A percentile compares a stretch with the other conserved stretches of the same genome.
These are phyloP conservation scores for Tuber calosporum DNA, from an alignment of 495 filamentous ascomycete genomes.

Conservation along the genomic window DNA sequence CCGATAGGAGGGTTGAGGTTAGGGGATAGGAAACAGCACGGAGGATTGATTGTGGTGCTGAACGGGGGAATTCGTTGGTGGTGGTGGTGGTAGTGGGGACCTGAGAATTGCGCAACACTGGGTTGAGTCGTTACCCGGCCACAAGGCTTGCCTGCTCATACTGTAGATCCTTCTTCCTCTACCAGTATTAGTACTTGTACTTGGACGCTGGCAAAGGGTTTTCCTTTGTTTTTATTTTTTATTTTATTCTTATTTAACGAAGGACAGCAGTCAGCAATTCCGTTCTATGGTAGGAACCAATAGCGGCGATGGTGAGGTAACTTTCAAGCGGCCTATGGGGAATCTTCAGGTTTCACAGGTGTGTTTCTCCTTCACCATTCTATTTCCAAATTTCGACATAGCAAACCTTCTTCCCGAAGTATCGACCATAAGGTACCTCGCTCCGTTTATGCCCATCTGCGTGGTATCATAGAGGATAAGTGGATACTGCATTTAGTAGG, in stretches of 20 bases:
- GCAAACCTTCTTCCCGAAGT: background rate
- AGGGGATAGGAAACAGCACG: constrained; percentile 33
- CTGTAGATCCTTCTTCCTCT: background rate
- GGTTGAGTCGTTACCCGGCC: background rate
- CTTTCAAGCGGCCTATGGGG: background rate
- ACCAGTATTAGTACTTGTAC: no score
- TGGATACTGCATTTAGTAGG: background rate
- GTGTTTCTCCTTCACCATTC: background rate
- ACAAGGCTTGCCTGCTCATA: background rate
- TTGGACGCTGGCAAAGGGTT: background rate
- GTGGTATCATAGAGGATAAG: background rate
- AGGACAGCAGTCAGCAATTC: background rate
- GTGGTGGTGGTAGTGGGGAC: constrained; percentile 31
- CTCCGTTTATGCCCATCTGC: background rate
- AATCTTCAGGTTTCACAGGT: background rate
- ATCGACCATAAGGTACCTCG: background rate
- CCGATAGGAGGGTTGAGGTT: constrained; percentile 28
- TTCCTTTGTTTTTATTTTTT: background rate
- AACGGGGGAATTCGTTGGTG: constrained; percentile 7
- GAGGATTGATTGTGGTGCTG: constrained; percentile 24
- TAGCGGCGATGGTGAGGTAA: background rate
- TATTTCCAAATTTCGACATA: background rate
- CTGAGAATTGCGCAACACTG: background rate
- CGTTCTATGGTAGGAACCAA: background rate
- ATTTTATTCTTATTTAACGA: background rate